These are phyloP conservation scores for Comarum palustre DNA, from an alignment of 306 rosid species.

Conservation along the genomic window DNA sequence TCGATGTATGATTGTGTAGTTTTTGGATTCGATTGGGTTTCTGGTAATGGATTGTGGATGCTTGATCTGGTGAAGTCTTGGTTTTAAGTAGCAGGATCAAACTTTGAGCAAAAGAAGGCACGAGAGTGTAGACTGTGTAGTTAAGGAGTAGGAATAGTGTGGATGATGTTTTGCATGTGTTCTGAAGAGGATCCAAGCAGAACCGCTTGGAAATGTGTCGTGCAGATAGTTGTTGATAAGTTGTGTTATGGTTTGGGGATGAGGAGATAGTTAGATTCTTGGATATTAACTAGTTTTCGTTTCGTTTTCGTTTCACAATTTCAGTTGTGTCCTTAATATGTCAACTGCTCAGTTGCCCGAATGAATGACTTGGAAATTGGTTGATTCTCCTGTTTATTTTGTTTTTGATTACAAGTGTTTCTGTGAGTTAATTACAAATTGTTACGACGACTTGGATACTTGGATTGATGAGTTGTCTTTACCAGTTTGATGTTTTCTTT, in stretches of 20 bases:
- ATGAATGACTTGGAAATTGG: too few relatives aligned
- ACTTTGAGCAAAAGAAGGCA: too few relatives aligned
- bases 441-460: background rate
- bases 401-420: background rate
- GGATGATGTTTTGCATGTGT: background rate
- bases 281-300: background rate
- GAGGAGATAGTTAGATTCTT: background rate
- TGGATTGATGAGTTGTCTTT: background rate
- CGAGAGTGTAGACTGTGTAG: too few relatives aligned
- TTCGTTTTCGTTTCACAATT: background rate
- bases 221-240: background rate
- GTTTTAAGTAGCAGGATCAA: too few relatives aligned
- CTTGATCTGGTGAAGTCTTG: too few relatives aligned
- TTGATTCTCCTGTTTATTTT: background rate
- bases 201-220: background rate
- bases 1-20: background rate
- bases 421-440: background rate
- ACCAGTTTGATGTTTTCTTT: background rate
- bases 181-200: too few relatives aligned
- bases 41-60: background rate
- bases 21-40: background rate
- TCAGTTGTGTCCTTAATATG: background rate
- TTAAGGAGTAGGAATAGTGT: background rate
- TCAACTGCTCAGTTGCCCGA: background rate
- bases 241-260: background rate